Evolutionary conservation across 768 basidiomycete species (phyloP), one percentile per base, ranked within the genome.

Genomic region (Lyophyllum semitale): DNA sequence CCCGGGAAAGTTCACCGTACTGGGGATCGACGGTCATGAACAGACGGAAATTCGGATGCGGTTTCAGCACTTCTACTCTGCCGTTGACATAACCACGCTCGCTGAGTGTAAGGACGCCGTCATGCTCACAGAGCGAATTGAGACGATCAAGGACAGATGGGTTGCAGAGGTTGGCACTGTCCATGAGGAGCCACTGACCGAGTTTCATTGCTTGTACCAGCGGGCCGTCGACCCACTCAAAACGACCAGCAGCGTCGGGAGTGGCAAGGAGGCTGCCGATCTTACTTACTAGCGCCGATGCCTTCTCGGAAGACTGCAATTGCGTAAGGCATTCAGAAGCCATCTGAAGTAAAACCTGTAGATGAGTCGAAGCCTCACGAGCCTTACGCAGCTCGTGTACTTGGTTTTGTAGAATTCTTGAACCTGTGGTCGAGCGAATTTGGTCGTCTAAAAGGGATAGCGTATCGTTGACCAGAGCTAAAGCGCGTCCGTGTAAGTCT

Each of bases 161-260:
- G 58, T 84, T 95, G 74, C 97, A 99, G 17, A 95, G 79, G 64
- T 99, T 99, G 41, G 97, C 95, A 52, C 87, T 89, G 59, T 97
- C 93, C 51, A 99, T 80, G 41, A 97, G 74, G 42, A 96, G 73
- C 95, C 97, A 98, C 63, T 88, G 79, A 3, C 97, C 97, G 9
- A 77, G 72, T 66, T 88, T 91, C 77, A 98, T 84, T 1, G 97
- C 95, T 44, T 75, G 80, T 45, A 97, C 78, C 26, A 99, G 78
- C 8, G 95, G 93, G 0, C 97, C 97, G 67, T 99, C 96, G 3
- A 95, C 79, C 97, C 97, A 99, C 64, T 92, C 90, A 65, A 99
- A 97, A 15, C 79, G 82, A 32, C 88, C 84, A 9, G 68, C 68
- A 13, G 63, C 60, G 5, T 72, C 68, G 13, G 63, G 55, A 22